These are phyloP conservation scores for Thielaviopsis euricoi DNA, from an alignment of 2,329 filamentous ascomycete genomes.

Conservation along the genomic window DNA sequence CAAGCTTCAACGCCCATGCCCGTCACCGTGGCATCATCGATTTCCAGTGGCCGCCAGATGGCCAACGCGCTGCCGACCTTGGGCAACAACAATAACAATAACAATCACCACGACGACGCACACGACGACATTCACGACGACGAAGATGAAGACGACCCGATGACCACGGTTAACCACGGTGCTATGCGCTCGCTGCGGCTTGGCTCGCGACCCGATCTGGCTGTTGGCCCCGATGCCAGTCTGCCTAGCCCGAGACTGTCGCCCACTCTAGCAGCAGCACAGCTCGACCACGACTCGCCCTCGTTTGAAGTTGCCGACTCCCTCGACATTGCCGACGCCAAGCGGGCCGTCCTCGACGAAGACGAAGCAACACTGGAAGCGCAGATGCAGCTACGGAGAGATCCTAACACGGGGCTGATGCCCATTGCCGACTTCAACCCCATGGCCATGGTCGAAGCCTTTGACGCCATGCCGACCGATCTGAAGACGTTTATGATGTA, in stretches of 20 bases:
- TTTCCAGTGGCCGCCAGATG: slow-evolving; percentile 37
- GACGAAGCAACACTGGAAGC: background rate
- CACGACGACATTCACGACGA: background rate
- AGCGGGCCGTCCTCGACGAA: background rate
- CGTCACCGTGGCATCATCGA: slow-evolving; percentile 43
- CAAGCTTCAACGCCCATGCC: slow-evolving; percentile 43
- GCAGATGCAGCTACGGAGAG: slow-evolving; percentile 3
- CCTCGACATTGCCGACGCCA: slow-evolving; percentile 15
- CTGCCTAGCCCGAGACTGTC: slow-evolving; percentile 89
- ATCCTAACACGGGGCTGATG: background rate
- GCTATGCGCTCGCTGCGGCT: slow-evolving; percentile 13
- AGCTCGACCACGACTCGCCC: slow-evolving; percentile 27
- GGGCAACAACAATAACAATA: slow-evolving; percentile 25
- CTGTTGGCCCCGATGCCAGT: slow-evolving; percentile 71
- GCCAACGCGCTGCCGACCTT: too few relatives aligned
- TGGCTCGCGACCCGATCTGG: slow-evolving; percentile 45
- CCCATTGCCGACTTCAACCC: slow-evolving; percentile 47
- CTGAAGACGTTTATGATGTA: slow-evolving; percentile 97
- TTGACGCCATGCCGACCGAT: slow-evolving; percentile 77
- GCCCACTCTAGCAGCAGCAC: slow-evolving; percentile 60
- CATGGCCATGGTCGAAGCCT: slow-evolving; percentile 72
- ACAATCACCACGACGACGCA: slow-evolving; percentile 23
- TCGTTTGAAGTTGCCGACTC: slow-evolving; percentile 25
- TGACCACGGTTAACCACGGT: background rate
- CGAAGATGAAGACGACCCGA: slow-evolving; percentile 13